phyloP scores from a whole-genome alignment of 768 basidiomycete genomes.

The Lactarius hengduanensis region DNA sequence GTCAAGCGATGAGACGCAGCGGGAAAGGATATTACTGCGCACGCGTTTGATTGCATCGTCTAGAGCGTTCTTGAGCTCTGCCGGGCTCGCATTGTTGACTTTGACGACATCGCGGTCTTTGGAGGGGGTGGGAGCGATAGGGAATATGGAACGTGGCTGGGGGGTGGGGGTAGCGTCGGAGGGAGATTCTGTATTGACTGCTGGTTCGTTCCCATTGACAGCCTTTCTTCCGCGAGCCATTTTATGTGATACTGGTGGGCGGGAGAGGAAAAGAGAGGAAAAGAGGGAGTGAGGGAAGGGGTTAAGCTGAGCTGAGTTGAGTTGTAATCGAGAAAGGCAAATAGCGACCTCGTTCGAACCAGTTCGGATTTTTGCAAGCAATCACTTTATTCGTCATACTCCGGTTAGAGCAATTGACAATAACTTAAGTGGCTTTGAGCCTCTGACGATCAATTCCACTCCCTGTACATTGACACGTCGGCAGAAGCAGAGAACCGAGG shows the following conservation, averaged over 20 bases:
- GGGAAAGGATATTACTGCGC: constrained; percentile 10
- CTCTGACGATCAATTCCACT: neutral
- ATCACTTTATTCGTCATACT: neutral
- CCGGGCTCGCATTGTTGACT: constrained; percentile 51
- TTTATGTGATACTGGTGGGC: neutral
- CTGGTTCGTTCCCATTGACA: constrained; percentile 22
- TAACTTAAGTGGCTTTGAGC: neutral
- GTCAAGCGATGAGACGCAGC: neutral
- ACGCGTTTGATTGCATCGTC: constrained; percentile 93
- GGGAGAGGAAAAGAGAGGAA: neutral
- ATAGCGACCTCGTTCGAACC: constrained; percentile 18
- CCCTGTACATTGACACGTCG: neutral
- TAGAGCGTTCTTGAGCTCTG: constrained; percentile 52
- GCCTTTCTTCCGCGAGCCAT: constrained; percentile 29
- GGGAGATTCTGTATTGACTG: constrained; percentile 10
- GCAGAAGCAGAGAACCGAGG: neutral
- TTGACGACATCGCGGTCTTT: constrained; percentile 41
- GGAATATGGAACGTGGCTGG: constrained; percentile 25
- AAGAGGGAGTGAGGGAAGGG: constrained; percentile 7
- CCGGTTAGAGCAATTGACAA: neutral
- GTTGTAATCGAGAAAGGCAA: neutral
- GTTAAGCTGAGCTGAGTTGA: neutral
- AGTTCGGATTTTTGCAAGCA: constrained; percentile 11
- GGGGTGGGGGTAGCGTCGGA: constrained; percentile 20
- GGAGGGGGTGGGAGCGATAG: constrained; percentile 29